Percentiles rank a stretch among this genome's conserved stretches.
Conservation (phyloP, 192 early-diverging fungal genomes). For the Spizellomyces punctatus region DNA sequence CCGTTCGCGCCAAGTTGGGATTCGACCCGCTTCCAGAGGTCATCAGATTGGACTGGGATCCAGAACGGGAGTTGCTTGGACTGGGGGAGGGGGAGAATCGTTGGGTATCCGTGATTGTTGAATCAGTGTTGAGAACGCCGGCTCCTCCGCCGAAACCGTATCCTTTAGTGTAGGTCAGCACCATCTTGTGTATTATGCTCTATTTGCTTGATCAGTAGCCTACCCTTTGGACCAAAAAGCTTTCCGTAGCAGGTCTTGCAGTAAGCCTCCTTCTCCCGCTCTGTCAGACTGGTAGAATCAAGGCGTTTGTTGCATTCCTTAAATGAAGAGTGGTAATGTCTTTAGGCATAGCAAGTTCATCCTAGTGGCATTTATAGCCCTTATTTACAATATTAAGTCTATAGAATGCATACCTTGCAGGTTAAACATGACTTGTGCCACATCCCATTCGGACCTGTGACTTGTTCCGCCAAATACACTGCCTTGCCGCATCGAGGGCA, state of each 20-base stretch:
- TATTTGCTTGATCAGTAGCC: not conserved
- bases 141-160: conserved; percentile 44
- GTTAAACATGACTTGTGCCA: conserved; percentile 43
- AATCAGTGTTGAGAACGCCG: conserved; percentile 36
- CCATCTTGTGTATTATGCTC: not conserved
- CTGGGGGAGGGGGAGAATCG: conserved; percentile 29
- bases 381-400: not conserved
- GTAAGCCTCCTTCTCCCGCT: conserved; percentile 47
- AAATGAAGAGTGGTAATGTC: conserved; percentile 7
- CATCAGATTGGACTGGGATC: conserved; percentile 1
- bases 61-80: not conserved
- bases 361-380: not conserved
- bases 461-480: conserved; percentile 50
- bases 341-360: no score
- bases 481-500: conserved; percentile 46
- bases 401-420: conserved; percentile 20
- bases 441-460: conserved; percentile 39
- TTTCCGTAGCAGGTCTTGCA: conserved; percentile 57
- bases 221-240: conserved; percentile 55
- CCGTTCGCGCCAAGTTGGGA: conserved; percentile 10
- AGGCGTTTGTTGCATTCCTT: conserved; percentile 51
- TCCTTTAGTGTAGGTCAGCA: conserved; percentile 22
- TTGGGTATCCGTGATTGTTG: conserved; percentile 34
- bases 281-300: conserved; percentile 51
- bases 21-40: not conserved